Evolutionary conservation across 2,329 filamentous ascomycete genomes (phyloP).

Genomic region (Diaporthe sp.): DNA sequence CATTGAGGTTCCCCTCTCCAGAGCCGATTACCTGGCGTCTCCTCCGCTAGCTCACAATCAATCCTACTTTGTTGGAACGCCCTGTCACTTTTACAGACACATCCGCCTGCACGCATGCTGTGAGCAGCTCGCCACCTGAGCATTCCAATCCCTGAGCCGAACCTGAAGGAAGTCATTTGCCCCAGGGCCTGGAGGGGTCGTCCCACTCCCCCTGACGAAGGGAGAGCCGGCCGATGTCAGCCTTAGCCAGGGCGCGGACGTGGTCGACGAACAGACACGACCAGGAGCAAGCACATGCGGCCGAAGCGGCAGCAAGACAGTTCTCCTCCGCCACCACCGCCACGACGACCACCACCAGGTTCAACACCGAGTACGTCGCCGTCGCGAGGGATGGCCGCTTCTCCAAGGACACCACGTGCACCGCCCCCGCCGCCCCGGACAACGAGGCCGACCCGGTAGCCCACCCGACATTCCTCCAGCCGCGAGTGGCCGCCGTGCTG

Average conservation of each 20-base stretch:
- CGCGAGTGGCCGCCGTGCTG: constrained; percentile 82
- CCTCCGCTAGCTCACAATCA: constrained; percentile 4
- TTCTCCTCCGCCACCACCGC: constrained; percentile 17
- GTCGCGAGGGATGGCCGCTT: constrained; percentile 7
- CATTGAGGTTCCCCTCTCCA: constrained; percentile 6
- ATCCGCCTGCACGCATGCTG: constrained; percentile 3
- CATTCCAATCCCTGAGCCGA: not conserved
- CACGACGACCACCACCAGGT: constrained; percentile 13
- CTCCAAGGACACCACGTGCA: constrained; percentile 19
- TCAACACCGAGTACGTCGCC: constrained; percentile 26
- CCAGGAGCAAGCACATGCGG: constrained; percentile 20
- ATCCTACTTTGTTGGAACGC: not conserved
- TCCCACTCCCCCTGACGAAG: constrained; percentile 16
- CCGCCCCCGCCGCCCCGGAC: not conserved
- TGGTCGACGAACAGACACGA: constrained; percentile 40
- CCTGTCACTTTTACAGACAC: not conserved
- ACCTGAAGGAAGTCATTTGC: constrained; percentile 14
- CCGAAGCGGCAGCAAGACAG: constrained; percentile 7
- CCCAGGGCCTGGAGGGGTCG: constrained; percentile 23
- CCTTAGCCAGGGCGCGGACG: constrained; percentile 38
- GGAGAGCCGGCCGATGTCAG: constrained; percentile 37
- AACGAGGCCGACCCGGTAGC: constrained; percentile 40
- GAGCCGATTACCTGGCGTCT: not conserved
- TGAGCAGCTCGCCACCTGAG: constrained; percentile 10
- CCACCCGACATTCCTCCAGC: constrained; percentile 71